Percentiles rank a stretch among this genome's conserved stretches.
Conservation (phyloP, 495 filamentous ascomycete genomes). For the Amniculicola lignicola region DNA sequence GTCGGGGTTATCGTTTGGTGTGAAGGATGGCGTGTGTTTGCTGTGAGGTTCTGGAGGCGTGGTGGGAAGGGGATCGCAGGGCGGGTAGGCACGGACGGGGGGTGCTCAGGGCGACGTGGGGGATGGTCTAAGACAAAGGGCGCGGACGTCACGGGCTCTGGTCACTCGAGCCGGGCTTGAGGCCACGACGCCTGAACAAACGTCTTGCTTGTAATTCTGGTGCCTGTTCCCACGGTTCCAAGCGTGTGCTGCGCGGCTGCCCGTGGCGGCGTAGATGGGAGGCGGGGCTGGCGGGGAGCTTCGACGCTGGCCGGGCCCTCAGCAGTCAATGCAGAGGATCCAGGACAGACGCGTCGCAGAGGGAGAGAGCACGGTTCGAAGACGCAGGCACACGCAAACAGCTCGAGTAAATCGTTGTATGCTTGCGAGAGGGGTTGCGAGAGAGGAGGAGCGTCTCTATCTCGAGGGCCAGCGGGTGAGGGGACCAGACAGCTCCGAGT, state of each 20-base stretch:
- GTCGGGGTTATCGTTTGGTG: background rate
- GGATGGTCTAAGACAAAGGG: constrained; percentile 4
- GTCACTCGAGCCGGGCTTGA: background rate
- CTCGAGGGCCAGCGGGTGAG: too few species aligned
- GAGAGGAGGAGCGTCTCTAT: too few species aligned
- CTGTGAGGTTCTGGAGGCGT: background rate
- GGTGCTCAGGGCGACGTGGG: background rate
- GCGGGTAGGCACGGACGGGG: background rate
- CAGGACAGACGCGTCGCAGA: too few species aligned
- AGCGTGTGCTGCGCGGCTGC: too few species aligned
- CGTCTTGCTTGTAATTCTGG: background rate
- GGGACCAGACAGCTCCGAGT: too few species aligned
- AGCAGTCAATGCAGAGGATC: constrained; percentile 24
- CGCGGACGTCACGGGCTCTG: background rate
- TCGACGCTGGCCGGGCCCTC: constrained; percentile 4
- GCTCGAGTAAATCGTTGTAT: too few species aligned
- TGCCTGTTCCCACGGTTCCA: constrained; percentile 12
- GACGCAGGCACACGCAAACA: too few species aligned
- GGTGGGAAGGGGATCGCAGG: background rate
- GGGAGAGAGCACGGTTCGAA: too few species aligned
- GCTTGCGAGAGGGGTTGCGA: too few species aligned
- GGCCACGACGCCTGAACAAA: background rate
- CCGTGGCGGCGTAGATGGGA: background rate
- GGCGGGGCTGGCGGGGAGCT: background rate
- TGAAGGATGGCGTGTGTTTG: background rate